phyloP scores from a whole-genome alignment of 164 flowering plant genomes.

The Akebia trifoliata region DNA sequence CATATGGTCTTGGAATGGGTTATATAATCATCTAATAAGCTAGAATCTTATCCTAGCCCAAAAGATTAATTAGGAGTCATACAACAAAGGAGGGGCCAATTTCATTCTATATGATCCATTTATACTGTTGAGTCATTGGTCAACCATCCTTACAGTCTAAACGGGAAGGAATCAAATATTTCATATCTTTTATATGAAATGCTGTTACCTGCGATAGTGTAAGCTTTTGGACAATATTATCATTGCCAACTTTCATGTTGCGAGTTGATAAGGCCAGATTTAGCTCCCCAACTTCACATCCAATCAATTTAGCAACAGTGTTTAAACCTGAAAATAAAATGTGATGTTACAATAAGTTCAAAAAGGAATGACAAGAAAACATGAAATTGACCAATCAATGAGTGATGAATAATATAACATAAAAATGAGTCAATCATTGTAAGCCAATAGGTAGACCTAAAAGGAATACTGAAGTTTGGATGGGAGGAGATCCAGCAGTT shows the following conservation, averaged over 20 bases:
- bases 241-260: constrained; percentile 90
- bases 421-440: too few relatives aligned
- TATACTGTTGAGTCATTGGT: background rate
- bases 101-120: background rate
- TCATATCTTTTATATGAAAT: background rate
- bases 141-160: background rate
- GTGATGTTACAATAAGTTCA: background rate
- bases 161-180: background rate
- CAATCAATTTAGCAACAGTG: constrained; percentile 71
- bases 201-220: constrained; percentile 75
- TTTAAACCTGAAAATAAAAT: constrained; percentile 43
- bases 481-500: background rate
- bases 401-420: background rate
- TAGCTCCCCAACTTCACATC: constrained; percentile 58
- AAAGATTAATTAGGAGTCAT: background rate
- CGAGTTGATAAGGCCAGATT: constrained; percentile 81
- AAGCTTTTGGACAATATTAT: constrained; percentile 82
- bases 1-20: background rate
- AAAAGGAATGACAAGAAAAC: background rate
- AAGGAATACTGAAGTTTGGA: background rate
- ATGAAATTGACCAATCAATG: background rate
- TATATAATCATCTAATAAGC: too few relatives aligned
- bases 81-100: background rate
- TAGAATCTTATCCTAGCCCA: background rate
- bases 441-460: background rate